These are phyloP conservation scores for Triticum monococcum DNA, from an alignment of 176 grass and related monocot genomes.

Conservation along the genomic window DNA sequence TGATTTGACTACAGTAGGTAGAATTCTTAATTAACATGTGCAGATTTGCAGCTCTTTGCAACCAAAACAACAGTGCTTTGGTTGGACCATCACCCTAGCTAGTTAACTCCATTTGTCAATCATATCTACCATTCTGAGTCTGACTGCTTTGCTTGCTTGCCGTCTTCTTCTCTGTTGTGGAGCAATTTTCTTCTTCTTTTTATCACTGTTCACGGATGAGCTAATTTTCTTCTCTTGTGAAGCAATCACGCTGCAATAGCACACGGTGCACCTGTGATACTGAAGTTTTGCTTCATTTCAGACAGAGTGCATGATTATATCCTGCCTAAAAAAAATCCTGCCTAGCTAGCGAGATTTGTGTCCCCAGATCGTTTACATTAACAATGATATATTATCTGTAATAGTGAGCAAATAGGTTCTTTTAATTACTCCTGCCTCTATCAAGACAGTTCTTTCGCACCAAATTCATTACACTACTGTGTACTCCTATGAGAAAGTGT, in stretches of 20 bases:
- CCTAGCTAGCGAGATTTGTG: neutral
- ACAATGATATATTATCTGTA: neutral
- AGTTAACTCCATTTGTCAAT: neutral
- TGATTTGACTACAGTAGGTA: neutral
- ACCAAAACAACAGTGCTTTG: neutral
- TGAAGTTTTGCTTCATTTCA: neutral
- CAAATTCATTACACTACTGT: neutral
- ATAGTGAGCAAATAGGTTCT: neutral
- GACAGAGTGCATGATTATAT: neutral
- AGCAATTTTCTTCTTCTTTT: neutral
- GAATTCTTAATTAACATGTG: slow-evolving; percentile 6
- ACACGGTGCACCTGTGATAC: neutral
- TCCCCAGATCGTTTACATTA: neutral
- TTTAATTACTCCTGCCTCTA: neutral
- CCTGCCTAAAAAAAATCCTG: neutral
- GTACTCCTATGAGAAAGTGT: neutral
- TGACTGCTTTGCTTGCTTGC: neutral
- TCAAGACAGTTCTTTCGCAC: slow-evolving; percentile 13
- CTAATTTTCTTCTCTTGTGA: neutral
- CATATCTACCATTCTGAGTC: neutral
- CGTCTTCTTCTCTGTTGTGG: neutral
- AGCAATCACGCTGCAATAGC: neutral
- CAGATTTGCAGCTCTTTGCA: neutral
- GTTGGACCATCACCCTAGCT: slow-evolving; percentile 3
- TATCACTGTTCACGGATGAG: neutral